These are phyloP conservation scores for Xylariaceae sp. DNA, from an alignment of 2,329 filamentous ascomycete genomes.

Conservation along the genomic window DNA sequence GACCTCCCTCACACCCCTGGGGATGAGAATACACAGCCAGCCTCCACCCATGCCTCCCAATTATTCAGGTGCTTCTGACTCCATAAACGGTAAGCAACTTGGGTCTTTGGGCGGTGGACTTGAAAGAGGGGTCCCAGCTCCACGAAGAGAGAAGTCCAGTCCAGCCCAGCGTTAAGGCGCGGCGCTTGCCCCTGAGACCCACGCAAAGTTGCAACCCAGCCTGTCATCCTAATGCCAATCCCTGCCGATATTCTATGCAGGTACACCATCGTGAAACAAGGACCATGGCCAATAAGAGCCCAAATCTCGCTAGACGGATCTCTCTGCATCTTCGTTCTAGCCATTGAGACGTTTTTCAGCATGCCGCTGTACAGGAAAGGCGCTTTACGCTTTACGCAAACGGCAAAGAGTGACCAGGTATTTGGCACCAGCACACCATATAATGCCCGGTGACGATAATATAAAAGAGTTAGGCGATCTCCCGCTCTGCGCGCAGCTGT, in stretches of 20 bases:
- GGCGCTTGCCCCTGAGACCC: conserved; percentile 39
- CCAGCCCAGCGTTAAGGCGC: conserved; percentile 25
- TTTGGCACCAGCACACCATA: conserved; percentile 6
- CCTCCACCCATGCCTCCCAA: conserved; percentile 20
- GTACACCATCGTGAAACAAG: conserved; percentile 44
- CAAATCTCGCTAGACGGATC: too few species aligned
- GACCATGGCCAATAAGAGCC: conserved; percentile 35
- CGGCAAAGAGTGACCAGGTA: conserved; percentile 4
- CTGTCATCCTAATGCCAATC: conserved; percentile 10
- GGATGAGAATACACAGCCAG: conserved; percentile 11
- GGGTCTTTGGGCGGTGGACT: background rate
- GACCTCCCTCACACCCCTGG: conserved; percentile 5
- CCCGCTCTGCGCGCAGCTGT: conserved; percentile 16
- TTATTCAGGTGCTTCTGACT: conserved; percentile 30
- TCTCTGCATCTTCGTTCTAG: too few species aligned
- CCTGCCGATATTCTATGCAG: conserved; percentile 39
- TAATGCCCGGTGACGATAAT: too few species aligned
- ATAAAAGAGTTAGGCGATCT: conserved; percentile 13
- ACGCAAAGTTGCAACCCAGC: conserved; percentile 24
- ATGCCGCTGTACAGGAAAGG: too few species aligned
- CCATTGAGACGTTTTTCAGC: too few species aligned
- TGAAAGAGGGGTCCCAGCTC: background rate
- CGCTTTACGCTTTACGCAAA: too few species aligned
- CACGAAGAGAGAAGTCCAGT: conserved; percentile 5
- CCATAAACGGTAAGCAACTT: conserved; percentile 26